Evolutionary conservation across 331 rosid genomes (phyloP).

Genomic region (Acacia concinna): DNA sequence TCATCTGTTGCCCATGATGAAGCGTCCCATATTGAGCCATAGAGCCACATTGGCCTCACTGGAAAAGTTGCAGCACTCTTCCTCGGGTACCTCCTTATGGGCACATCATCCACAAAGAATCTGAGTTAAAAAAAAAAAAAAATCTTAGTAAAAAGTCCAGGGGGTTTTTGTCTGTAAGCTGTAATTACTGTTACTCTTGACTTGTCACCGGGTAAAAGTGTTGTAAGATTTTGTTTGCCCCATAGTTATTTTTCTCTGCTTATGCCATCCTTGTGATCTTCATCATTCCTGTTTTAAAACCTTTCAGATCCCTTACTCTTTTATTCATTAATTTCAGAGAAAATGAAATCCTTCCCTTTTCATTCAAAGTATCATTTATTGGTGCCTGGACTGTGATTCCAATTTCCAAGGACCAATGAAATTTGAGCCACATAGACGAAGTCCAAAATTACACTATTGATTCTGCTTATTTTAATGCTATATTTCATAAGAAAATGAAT

Average conservation of each 20-base stretch:
- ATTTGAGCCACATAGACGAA: constrained; percentile 15
- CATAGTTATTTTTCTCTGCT: too few relatives aligned
- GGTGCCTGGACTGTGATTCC: constrained; percentile 14
- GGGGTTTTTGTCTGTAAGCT: not conserved
- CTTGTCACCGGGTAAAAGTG: too few relatives aligned
- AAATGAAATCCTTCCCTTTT: constrained; percentile 23
- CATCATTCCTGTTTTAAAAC: not conserved
- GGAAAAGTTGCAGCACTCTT: constrained; percentile 81
- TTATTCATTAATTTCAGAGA: constrained; percentile 29
- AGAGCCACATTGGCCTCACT: constrained; percentile 93
- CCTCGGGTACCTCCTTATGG: constrained; percentile 82
- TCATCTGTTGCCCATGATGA: constrained; percentile 99
- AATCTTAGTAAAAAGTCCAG: not conserved
- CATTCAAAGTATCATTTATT: constrained; percentile 17
- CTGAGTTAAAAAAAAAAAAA: constrained; percentile 35
- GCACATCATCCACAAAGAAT: constrained; percentile 94
- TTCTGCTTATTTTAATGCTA: constrained; percentile 28
- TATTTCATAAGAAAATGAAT: not conserved
- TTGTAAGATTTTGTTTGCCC: too few relatives aligned
- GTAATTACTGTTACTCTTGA: too few relatives aligned
- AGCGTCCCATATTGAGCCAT: constrained; percentile 99
- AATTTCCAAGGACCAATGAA: constrained; percentile 28
- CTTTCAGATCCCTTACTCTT: constrained; percentile 25
- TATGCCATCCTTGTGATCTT: too few relatives aligned
- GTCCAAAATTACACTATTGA: constrained; percentile 5